Percentiles rank a stretch among this genome's conserved stretches.
Conservation (phyloP, 495 filamentous ascomycete species). For the Penicillium diatomitis region DNA sequence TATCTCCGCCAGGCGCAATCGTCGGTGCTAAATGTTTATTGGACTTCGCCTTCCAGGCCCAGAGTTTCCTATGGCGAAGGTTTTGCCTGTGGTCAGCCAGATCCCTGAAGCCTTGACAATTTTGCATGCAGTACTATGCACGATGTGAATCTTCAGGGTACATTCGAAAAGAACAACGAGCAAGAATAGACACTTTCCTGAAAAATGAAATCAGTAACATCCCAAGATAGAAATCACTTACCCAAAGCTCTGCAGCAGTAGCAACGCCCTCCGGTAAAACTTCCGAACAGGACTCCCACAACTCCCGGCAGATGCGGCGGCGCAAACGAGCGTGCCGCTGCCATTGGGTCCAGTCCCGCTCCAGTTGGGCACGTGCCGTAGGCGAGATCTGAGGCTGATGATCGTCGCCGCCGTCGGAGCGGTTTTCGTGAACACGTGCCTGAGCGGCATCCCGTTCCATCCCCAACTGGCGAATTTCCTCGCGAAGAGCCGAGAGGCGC, state of each 20-base stretch:
- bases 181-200: no score
- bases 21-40: conserved; percentile 8
- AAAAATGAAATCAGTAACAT: no score
- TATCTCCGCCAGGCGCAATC: no score
- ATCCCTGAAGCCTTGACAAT: no score
- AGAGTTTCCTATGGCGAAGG: conserved; percentile 26
- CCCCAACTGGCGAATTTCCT: conserved; percentile 36
- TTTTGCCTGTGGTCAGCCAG: no score
- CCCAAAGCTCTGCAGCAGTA: conserved; percentile 42
- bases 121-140: no score
- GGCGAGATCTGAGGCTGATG: conserved; percentile 28
- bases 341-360: conserved; percentile 46
- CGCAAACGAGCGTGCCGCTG: conserved; percentile 32
- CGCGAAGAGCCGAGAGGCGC: conserved; percentile 42
- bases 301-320: conserved; percentile 41
- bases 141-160: no score
- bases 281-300: conserved; percentile 43
- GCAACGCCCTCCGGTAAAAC: conserved; percentile 34
- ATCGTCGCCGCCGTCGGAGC: conserved; percentile 4
- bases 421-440: conserved; percentile 28
- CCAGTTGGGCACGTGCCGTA: conserved; percentile 39
- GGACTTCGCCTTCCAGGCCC: conserved; percentile 31
- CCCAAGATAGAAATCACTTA: conserved; percentile 14
- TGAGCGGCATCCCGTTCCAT: conserved; percentile 33
- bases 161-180: no score